Conservation (phyloP, 1,139 yeast genomes). For the Schizosaccharomyces versatilis region DNA sequence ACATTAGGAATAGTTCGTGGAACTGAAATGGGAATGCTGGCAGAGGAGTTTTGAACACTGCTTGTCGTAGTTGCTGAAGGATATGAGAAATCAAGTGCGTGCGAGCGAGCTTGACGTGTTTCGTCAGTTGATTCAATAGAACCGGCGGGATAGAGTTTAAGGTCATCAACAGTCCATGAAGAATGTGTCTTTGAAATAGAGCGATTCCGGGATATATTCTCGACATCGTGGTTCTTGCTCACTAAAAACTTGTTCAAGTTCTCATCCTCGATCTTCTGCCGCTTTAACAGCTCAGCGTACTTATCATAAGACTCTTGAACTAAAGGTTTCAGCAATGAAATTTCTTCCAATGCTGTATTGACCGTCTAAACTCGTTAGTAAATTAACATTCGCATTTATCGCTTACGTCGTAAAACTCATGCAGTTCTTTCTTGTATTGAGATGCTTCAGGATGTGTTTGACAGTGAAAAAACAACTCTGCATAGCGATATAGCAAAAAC, state of each 20-base stretch:
- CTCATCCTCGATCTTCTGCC: neutral
- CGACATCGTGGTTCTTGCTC: neutral
- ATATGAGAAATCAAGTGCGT: too few species aligned
- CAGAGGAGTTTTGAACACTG: too few species aligned
- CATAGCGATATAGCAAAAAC: conserved; percentile 27
- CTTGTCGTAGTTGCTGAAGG: too few species aligned
- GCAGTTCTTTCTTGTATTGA: conserved; percentile 16
- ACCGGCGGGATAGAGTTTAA: neutral
- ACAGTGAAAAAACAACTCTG: conserved; percentile 28
- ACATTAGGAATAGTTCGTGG: too few species aligned
- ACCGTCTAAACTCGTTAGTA: neutral
- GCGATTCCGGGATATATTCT: neutral
- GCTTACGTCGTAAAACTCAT: conserved; percentile 4
- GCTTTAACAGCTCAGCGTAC: neutral
- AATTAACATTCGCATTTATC: conserved; percentile 6
- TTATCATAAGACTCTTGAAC: neutral
- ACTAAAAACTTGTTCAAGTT: neutral
- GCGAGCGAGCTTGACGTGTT: too few species aligned
- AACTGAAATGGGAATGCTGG: too few species aligned
- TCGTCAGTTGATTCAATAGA: neutral
- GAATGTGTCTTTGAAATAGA: neutral
- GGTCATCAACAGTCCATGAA: neutral
- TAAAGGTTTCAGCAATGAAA: conserved; percentile 15
- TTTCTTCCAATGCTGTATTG: neutral
- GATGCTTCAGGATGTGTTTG: conserved; percentile 24